Conservation (phyloP, 768 basidiomycete genomes). For the Boletus sensibilis region DNA sequence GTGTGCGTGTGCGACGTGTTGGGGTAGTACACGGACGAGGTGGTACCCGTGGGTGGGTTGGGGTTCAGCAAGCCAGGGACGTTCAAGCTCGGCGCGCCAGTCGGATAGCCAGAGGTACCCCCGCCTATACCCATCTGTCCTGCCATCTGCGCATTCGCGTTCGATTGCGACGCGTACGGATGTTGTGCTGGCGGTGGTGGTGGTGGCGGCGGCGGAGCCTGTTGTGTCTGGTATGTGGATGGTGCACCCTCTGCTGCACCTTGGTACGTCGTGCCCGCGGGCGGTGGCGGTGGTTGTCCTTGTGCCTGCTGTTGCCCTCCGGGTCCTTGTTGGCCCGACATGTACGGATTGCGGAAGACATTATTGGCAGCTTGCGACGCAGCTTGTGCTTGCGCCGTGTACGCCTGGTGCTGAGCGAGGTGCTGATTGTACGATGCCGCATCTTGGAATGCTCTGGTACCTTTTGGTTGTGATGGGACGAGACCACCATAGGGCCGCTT, state of each 20-base stretch:
- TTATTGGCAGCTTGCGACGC: slow-evolving; percentile 69
- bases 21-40: slow-evolving; percentile 69
- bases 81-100: slow-evolving; percentile 16
- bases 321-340: slow-evolving; percentile 48
- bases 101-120: slow-evolving; percentile 19
- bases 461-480: slow-evolving; percentile 84
- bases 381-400: slow-evolving; percentile 82
- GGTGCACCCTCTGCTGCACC: slow-evolving; percentile 18
- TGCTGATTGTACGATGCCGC: slow-evolving; percentile 95
- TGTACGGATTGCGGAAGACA: slow-evolving; percentile 78
- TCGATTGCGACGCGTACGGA: slow-evolving; percentile 27
- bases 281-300: slow-evolving; percentile 9
- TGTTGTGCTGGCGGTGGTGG: slow-evolving; percentile 25
- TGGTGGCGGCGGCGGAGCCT: slow-evolving; percentile 27
- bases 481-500: slow-evolving; percentile 93
- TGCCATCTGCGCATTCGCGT: slow-evolving; percentile 17
- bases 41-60: slow-evolving; percentile 39
- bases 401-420: slow-evolving; percentile 89
- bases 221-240: slow-evolving; percentile 25
- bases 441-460: slow-evolving; percentile 83
- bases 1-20: slow-evolving; percentile 18
- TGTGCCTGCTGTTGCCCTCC: slow-evolving; percentile 33
- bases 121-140: slow-evolving; percentile 20
- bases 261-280: slow-evolving; percentile 22
- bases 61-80: slow-evolving; percentile 37